These are phyloP conservation scores for Xanthoconium purpureum DNA, from an alignment of 768 basidiomycete species.

Conservation along the genomic window DNA sequence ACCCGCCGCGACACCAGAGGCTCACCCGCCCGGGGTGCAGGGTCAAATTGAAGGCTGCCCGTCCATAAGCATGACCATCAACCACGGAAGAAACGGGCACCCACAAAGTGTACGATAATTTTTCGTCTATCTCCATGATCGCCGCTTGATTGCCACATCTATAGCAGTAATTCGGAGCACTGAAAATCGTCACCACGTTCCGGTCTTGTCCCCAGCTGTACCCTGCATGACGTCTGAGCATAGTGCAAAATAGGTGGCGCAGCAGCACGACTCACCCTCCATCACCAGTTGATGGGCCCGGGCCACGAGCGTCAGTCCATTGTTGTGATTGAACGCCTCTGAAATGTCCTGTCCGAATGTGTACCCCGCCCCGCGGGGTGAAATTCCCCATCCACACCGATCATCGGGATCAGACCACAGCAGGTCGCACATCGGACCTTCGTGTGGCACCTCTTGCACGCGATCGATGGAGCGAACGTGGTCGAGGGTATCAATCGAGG, in stretches of 20 bases:
- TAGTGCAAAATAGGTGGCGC: not conserved
- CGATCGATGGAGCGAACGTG: conserved; percentile 98
- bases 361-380: conserved; percentile 97
- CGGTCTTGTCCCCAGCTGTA: conserved; percentile 99
- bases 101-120: conserved; percentile 89
- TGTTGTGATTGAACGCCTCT: conserved; percentile 99
- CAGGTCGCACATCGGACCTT: conserved; percentile 99
- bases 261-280: conserved; percentile 66
- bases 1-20: conserved; percentile 95
- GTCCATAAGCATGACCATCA: conserved; percentile 2
- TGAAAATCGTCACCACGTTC: conserved; percentile 99
- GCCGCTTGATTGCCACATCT: conserved; percentile 99
- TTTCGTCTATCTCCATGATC: conserved; percentile 99
- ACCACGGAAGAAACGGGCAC: conserved; percentile 31
- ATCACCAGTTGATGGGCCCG: conserved; percentile 94
- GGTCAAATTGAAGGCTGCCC: conserved; percentile 98
- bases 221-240: conserved; percentile 39
- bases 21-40: conserved; percentile 97
- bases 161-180: conserved; percentile 99
- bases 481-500: conserved; percentile 99
- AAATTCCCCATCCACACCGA: conserved; percentile 99
- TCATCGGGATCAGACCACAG: conserved; percentile 99
- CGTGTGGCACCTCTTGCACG: conserved; percentile 98
- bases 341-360: conserved; percentile 99
- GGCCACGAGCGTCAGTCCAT: conserved; percentile 93